Evolutionary conservation across 148 eudicot species (phyloP).

Genomic region (Bassia scoparia): DNA sequence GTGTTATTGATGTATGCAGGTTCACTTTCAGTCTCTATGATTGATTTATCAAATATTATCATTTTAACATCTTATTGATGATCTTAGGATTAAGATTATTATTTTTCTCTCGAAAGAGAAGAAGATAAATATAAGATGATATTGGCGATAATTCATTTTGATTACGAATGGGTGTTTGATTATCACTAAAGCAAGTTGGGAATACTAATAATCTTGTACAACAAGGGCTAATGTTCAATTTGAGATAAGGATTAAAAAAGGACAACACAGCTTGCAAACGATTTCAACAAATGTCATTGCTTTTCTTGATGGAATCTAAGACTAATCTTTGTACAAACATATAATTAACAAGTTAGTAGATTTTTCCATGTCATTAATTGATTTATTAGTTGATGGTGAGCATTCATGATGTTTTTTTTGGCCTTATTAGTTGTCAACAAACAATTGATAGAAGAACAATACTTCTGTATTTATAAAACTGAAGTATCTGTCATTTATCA

Average conservation of each 20-base stretch:
- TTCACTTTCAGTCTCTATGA: too few species aligned
- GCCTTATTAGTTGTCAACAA: conserved; percentile 11
- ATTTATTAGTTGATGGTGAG: not conserved
- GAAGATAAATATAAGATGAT: not conserved
- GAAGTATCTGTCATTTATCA: too few species aligned
- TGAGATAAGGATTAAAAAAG: not conserved
- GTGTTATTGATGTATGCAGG: too few species aligned
- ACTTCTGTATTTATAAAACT: not conserved
- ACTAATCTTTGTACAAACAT: not conserved
- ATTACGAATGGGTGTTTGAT: not conserved
- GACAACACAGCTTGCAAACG: not conserved
- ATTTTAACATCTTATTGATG: too few species aligned
- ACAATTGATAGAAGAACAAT: not conserved
- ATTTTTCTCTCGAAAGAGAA: too few species aligned
- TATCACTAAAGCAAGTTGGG: conserved; percentile 3
- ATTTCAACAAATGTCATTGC: not conserved
- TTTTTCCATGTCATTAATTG: not conserved
- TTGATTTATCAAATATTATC: too few species aligned
- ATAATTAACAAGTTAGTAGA: not conserved
- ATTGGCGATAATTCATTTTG: conserved; percentile 8
- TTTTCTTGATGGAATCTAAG: not conserved
- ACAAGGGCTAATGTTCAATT: not conserved
- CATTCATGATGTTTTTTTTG: not conserved
- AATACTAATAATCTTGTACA: not conserved
- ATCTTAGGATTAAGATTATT: too few species aligned